Evolutionary conservation across 2,329 filamentous ascomycete species (phyloP).

Genomic region (Aspergillus sp.): DNA sequence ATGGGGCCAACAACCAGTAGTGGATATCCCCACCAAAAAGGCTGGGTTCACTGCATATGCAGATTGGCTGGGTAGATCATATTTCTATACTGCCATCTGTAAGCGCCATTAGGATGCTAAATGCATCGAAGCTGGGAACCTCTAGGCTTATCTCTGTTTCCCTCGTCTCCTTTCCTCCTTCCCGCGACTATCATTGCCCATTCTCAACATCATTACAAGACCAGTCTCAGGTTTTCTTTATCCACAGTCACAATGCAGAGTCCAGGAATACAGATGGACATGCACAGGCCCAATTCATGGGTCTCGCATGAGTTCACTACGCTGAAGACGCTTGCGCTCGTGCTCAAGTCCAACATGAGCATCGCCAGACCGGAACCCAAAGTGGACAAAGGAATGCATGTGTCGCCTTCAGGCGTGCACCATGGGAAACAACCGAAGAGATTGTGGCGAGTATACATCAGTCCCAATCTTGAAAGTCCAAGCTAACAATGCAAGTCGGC

Average conservation of each 20-base stretch:
- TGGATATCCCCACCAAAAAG: too few species aligned
- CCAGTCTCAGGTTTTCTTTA: background rate
- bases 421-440: constrained; percentile 7
- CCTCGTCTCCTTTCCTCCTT: too few species aligned
- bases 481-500: constrained; percentile 8
- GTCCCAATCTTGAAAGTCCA: background rate
- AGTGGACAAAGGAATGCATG: constrained; percentile 5
- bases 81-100: too few species aligned
- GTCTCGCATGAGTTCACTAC: constrained; percentile 6
- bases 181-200: too few species aligned
- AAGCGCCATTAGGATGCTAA: too few species aligned
- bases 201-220: too few species aligned
- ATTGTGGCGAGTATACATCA: constrained; percentile 8
- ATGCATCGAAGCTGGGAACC: too few species aligned
- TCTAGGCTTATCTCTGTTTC: too few species aligned
- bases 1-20: too few species aligned
- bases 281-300: constrained; percentile 9
- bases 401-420: constrained; percentile 3
- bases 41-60: too few species aligned
- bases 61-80: too few species aligned
- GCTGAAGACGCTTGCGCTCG: constrained; percentile 7
- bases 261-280: constrained; percentile 6
- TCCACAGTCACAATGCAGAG: constrained; percentile 4
- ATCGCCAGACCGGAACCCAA: constrained; percentile 9
- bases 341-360: constrained; percentile 7